Conservation (phyloP, 176 grass and related monocot species). For the Eremochloa ophiuroides region DNA sequence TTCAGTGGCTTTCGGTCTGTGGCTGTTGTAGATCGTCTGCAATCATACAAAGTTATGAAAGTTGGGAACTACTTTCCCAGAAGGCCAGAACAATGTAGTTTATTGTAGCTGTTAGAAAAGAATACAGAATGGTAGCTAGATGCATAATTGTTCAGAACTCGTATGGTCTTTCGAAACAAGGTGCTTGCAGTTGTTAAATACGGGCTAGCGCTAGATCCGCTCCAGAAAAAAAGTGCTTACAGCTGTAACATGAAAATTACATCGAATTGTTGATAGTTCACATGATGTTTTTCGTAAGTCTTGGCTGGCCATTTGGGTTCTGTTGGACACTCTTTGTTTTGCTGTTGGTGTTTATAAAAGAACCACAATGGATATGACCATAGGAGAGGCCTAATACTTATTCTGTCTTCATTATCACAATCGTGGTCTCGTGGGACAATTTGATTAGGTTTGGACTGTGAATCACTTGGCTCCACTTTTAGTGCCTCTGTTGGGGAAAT, state of each 20-base stretch:
- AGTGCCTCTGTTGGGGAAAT: conserved; percentile 12
- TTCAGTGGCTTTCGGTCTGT: background rate
- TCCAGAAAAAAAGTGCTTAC: background rate
- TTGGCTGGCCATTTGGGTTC: background rate
- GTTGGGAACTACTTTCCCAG: background rate
- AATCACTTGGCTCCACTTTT: conserved; percentile 22
- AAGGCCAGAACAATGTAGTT: background rate
- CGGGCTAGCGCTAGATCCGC: too few relatives aligned
- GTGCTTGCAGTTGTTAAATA: background rate
- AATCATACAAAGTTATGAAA: background rate
- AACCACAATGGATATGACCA: conserved; percentile 1
- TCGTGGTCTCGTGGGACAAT: conserved; percentile 11
- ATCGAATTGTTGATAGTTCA: background rate
- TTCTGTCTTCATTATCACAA: conserved; percentile 13
- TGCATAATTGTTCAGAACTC: background rate
- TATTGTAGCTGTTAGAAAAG: background rate
- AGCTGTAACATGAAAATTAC: background rate
- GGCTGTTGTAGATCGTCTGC: background rate
- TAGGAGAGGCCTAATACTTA: background rate
- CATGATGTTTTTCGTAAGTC: background rate
- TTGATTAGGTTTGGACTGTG: conserved; percentile 42
- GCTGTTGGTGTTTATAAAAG: conserved; percentile 11
- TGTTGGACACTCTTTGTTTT: conserved; percentile 17
- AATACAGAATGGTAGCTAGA: background rate
- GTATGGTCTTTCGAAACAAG: background rate